Evolutionary conservation across 495 filamentous ascomycete genomes (phyloP).

Genomic region (Penicillium herquei): DNA sequence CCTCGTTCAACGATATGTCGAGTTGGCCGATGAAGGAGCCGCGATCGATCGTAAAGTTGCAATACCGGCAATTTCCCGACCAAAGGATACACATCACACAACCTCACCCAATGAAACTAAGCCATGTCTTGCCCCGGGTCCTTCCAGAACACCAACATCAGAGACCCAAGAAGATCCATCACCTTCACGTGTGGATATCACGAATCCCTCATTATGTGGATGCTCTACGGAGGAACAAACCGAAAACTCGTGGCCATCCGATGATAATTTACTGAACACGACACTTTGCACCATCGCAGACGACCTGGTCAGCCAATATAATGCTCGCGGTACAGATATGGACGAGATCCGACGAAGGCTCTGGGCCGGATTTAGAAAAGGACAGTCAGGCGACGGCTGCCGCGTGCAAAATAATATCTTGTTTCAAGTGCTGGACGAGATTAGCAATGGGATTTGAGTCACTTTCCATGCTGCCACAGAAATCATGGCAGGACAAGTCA

Average conservation of each 20-base stretch:
- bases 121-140: no score
- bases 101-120: background rate
- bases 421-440: slow-evolving; percentile 46
- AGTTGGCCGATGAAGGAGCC: slow-evolving; percentile 18
- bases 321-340: slow-evolving; percentile 36
- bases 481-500: background rate
- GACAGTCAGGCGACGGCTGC: slow-evolving; percentile 35
- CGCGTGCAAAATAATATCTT: slow-evolving; percentile 43
- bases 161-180: background rate
- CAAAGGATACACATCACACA: background rate
- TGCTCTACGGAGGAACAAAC: slow-evolving; percentile 10
- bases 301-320: slow-evolving; percentile 40
- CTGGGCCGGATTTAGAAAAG: slow-evolving; percentile 35
- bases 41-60: slow-evolving; percentile 33
- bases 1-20: slow-evolving; percentile 32
- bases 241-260: slow-evolving; percentile 5
- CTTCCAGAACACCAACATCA: background rate
- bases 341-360: slow-evolving; percentile 35
- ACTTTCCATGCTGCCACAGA: no score
- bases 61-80: slow-evolving; percentile 32
- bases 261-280: slow-evolving; percentile 34
- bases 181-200: background rate
- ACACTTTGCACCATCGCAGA: slow-evolving; percentile 45
- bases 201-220: background rate
- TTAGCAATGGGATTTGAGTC: slow-evolving; percentile 32